Evolutionary conservation across 2,329 filamentous ascomycete species (phyloP), one percentile per base, ranked within the genome.

Genomic region (Fusarium pseudocircinatum): DNA sequence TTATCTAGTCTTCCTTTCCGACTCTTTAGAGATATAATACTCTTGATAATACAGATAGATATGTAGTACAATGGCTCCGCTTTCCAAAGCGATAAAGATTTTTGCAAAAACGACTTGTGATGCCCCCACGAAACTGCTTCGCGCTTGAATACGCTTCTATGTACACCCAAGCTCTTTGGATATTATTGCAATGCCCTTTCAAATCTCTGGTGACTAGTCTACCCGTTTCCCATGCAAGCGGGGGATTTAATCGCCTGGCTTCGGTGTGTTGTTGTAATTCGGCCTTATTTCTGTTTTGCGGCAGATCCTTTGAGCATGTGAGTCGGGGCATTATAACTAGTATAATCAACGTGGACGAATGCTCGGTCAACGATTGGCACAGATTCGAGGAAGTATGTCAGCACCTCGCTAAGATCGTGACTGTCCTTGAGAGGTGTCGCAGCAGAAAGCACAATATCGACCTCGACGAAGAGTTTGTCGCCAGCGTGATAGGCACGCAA

Each of bases 371-470:
- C 94, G 73, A 92, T 92, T 30, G 94, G 93, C 44, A 96, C 92
- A 65, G 92, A 94, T 83, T 96, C 94, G 39, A 96, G 86, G 69
- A 96, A 94, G 82, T 96, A 95, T 77, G 95, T 93, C 82, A 97
- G 81, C 66, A 89, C 91, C 85, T 95, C 93, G 50, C 87, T 88
- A 61, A 97, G 83, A 81, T 97, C 94, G 82, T 97, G 94, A 73
- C 90, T 94, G 80, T 96, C 94, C 76, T 93, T 90, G 73, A 97
- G 83, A 34, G 89, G 91, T 65, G 92, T 94, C 72, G 89, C 88
- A 75, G 93, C 91, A 70, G 95, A 93, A 46, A 97, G 87, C 39
- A 97, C 93, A 73, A 96, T 93, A 80, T 97, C 94, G 16, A 96
- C 93, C 79, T 89, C 87, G 32, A 96, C 93, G 72, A 94, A 95